Evolutionary conservation across 352 stramenopile species (phyloP), one percentile per base, ranked within the genome.

Genomic region (Phytophthora palmivora): DNA sequence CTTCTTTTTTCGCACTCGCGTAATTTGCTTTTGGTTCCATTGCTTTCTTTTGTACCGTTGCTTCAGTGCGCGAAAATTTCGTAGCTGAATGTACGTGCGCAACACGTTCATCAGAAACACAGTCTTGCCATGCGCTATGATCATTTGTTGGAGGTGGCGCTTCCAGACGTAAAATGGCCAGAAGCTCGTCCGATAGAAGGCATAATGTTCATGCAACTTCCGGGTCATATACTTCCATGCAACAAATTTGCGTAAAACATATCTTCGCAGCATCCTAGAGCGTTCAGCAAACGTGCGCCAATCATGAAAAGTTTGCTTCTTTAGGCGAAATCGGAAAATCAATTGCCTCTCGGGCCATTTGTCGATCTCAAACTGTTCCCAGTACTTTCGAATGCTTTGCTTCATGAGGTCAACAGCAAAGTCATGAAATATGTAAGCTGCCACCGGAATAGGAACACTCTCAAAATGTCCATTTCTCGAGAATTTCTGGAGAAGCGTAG

Each of bases 81-180:
- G 72, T 6, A 93, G 50, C 14, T 84, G 76, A 21, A 86, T 70
- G 36, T 91, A 90, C 18, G 78, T 87, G 12, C 55, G 38, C 67
- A 87, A 72, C 4, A 91, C 66, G 22, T 79, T 78, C 38, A 60
- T 73, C 11, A 92, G 39, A 30, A 92, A 89, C 5, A 58, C 43
- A 10, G 70, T 72, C 59, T 94, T 94, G 15, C 76, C 72, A 34
- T 72, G 72, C 14, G 79, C 83, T 9, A 91, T 78, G 30, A 91
- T 84, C 44, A 82, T 74, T 60, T 87, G 76, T 37, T 88, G 78
- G n/a, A 89, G 58, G 50, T 85, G 70, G 12, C 85, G 79, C 58
- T 90, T 91, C 85, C 85, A 93, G 14, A 89, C 67, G 67, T 91
- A 92, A 72, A 91, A 88, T 42, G 85, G 82, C 84, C 85, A 94